phyloP scores from a whole-genome alignment of 352 stramenopile species.

The Pythium vanterpoolii region DNA sequence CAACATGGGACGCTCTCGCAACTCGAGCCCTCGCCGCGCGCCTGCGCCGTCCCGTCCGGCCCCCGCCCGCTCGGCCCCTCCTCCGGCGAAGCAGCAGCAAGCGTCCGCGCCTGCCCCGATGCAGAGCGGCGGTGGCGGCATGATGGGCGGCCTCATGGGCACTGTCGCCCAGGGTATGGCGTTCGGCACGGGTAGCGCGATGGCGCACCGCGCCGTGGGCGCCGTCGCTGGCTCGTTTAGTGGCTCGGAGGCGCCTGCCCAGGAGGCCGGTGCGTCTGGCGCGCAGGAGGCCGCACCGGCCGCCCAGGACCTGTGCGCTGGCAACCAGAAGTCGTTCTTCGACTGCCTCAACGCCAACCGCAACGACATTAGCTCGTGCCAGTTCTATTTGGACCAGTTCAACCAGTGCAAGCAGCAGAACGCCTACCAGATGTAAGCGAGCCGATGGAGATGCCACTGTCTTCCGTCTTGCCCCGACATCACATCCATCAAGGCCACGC shows the following conservation, averaged over 20 bases:
- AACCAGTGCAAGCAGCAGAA: conserved; percentile 84
- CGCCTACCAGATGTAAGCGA: conserved; percentile 52
- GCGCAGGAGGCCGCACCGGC: conserved; percentile 25
- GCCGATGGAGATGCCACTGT: too few relatives aligned
- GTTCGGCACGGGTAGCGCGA: conserved; percentile 96
- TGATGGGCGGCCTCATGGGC: conserved; percentile 94
- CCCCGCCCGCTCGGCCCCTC: conserved; percentile 34
- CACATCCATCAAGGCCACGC: too few relatives aligned
- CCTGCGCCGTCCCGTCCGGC: conserved; percentile 41
- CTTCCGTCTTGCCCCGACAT: too few relatives aligned
- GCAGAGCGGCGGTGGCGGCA: conserved; percentile 64
- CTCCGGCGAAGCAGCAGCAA: conserved; percentile 49
- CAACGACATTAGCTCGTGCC: conserved; percentile 86
- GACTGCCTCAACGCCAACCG: conserved; percentile 83
- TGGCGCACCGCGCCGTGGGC: conserved; percentile 92
- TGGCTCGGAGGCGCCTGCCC: conserved; percentile 39
- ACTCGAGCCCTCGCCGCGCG: conserved; percentile 41
- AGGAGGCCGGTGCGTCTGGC: conserved; percentile 26
- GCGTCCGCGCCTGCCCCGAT: conserved; percentile 41
- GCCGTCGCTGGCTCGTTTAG: conserved; percentile 74
- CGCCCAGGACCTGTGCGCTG: conserved; percentile 57
- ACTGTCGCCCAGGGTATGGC: conserved; percentile 97
- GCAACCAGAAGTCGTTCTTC: conserved; percentile 79
- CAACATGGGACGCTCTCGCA: conserved; percentile 66
- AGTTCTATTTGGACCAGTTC: conserved; percentile 89